Evolutionary conservation across 2,329 filamentous ascomycete genomes (phyloP).

Genomic region (Colletotrichum euphorbiae): DNA sequence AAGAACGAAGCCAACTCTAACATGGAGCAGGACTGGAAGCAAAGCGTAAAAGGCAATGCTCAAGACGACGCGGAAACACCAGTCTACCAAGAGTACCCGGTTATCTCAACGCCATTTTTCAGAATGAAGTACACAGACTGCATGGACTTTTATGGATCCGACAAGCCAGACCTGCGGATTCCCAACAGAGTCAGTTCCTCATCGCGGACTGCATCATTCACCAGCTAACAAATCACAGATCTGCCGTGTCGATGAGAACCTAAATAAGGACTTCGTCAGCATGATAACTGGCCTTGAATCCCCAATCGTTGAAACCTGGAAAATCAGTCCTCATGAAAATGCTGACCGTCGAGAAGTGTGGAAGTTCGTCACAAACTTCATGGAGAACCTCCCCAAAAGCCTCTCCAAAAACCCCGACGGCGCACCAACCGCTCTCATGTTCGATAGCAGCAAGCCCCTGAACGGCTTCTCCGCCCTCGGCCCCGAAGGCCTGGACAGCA

Average conservation of each 20-base stretch:
- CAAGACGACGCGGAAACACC: constrained; percentile 23
- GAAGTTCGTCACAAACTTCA: constrained; percentile 75
- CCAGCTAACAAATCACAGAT: constrained; percentile 62
- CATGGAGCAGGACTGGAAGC: constrained; percentile 22
- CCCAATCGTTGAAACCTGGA: constrained; percentile 81
- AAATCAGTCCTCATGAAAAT: constrained; percentile 66
- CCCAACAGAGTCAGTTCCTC: constrained; percentile 66
- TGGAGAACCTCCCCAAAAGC: constrained; percentile 70
- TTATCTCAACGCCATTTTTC: constrained; percentile 58
- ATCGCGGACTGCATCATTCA: background rate
- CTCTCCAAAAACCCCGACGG: constrained; percentile 79
- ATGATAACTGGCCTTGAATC: constrained; percentile 79
- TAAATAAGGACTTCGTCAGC: constrained; percentile 72
- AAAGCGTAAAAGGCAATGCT: constrained; percentile 31
- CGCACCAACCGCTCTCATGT: constrained; percentile 83
- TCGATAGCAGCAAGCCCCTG: constrained; percentile 79
- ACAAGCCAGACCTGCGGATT: constrained; percentile 92
- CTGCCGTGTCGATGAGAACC: constrained; percentile 70
- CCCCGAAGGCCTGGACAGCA: constrained; percentile 44
- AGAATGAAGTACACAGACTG: constrained; percentile 78
- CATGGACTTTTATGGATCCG: constrained; percentile 85
- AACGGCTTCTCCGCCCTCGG: constrained; percentile 83
- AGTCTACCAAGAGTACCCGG: constrained; percentile 42
- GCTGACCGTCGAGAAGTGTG: constrained; percentile 64
- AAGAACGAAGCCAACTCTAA: background rate